Base-by-base conservation (phyloP, 371 early-diverging fungal genomes). In the Mortierella sp. region DNA sequence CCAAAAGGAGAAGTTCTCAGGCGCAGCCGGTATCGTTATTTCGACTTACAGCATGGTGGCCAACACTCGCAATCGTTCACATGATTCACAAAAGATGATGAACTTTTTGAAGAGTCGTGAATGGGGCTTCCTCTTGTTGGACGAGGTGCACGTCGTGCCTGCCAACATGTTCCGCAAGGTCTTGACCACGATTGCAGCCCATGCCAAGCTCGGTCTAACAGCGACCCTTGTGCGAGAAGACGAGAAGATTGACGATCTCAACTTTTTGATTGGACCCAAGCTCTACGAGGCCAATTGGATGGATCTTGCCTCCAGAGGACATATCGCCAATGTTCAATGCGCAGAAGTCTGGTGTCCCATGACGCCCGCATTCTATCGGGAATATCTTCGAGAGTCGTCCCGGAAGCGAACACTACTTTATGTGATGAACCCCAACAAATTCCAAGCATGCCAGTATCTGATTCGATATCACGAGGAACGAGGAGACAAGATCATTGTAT, bases 261-360 rank as follows among this genome's bases (percentile, higher is more conserved):
- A 99, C 83, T 99, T 97, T 78, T 84, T 99, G 72, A 99, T 99
- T 76, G 99, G 99, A 8, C 99, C 99, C 29, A 99, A 99, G 81
- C 83, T 99, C 29, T 99, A 97, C 81, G 99, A 99, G 83, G 99
- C 99, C 29, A 99, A 99, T 79, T 99, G 99, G 99, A 94, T 99
- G 92, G 99, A 99, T 79, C 82, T 99, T 54, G 96, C 99, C 43
- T 90, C 88, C 37, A 90, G 94, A 67, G 99, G 99, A 22, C 99
- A 99, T 78, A 99, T 99, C 82, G 99, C 99, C 24, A 96, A 91
- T 43, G 99, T 99, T 8, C 94, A 97, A 81, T 99, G 99, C 81
- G 95, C 98, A 0, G 99, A 99, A 81, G 98, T 99, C 12, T 99
- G 99, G 99, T 99, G 99, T 78, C 89, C 91, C 10, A 99, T 99